Percentiles rank a stretch among this genome's conserved stretches.
Conservation (phyloP, 2,329 filamentous ascomycete species). For the Samsoniella hepiali region DNA sequence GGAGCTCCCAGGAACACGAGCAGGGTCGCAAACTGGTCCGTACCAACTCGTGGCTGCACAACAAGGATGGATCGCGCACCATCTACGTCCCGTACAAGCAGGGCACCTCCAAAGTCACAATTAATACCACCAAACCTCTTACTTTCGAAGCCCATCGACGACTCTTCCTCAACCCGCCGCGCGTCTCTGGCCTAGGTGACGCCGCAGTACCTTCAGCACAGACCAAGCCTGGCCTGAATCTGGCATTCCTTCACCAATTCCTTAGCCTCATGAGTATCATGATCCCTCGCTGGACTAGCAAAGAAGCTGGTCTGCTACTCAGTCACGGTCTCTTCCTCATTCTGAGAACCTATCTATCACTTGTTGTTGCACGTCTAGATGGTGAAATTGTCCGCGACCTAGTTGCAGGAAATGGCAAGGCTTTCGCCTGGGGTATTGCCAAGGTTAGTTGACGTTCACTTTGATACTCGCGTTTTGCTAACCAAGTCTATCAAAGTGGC, state of each 20-base stretch:
- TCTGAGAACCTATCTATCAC: slow-evolving; percentile 86
- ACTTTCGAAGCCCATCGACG: slow-evolving; percentile 96
- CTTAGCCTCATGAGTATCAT: slow-evolving; percentile 95
- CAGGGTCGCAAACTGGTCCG: slow-evolving; percentile 78
- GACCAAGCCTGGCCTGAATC: slow-evolving; percentile 89
- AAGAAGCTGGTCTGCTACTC: slow-evolving; percentile 85
- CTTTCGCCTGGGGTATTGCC: slow-evolving; percentile 81
- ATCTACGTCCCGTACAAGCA: slow-evolving; percentile 94
- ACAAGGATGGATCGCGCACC: slow-evolving; percentile 91
- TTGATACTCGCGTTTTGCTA: not conserved
- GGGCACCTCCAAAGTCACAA: slow-evolving; percentile 84
- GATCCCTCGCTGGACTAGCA: slow-evolving; percentile 92
- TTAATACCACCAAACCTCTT: slow-evolving; percentile 82
- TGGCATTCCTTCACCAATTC: slow-evolving; percentile 96
- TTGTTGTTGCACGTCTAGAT: slow-evolving; percentile 88
- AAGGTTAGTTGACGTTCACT: slow-evolving; percentile 52
- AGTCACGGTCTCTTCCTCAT: slow-evolving; percentile 89
- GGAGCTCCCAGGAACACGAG: slow-evolving; percentile 71
- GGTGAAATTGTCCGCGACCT: slow-evolving; percentile 95
- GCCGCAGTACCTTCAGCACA: slow-evolving; percentile 78
- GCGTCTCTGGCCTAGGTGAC: slow-evolving; percentile 73
- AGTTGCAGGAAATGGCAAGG: slow-evolving; percentile 87
- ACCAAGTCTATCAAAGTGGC: slow-evolving; percentile 57
- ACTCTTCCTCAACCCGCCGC: slow-evolving; percentile 86
- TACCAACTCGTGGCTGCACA: slow-evolving; percentile 86